Percentiles rank a stretch among this genome's conserved stretches.
Conservation (phyloP, 1,284 basidiomycete species). For the Kwoniella shivajii region DNA sequence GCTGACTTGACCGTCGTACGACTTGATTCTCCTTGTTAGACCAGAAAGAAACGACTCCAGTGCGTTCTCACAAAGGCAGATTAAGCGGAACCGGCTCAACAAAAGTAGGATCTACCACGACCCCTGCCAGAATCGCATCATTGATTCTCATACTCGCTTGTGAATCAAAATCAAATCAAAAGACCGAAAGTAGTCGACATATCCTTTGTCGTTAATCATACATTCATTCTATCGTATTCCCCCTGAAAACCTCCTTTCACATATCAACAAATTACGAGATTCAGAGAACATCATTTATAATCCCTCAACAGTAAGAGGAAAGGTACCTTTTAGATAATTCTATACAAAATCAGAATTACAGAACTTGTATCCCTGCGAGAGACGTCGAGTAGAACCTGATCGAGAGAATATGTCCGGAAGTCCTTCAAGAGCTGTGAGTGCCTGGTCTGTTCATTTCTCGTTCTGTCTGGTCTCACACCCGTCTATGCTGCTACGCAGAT, state of each 20-base stretch:
- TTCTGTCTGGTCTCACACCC: neutral
- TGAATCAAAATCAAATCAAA: too few species aligned
- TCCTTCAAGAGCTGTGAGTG: conserved; percentile 5
- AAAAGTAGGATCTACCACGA: neutral
- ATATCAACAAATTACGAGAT: neutral
- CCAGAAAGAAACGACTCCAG: too few species aligned
- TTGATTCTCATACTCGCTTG: too few species aligned
- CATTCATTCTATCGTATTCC: neutral
- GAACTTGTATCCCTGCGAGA: too few species aligned
- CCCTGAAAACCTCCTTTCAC: neutral
- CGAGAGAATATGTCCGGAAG: conserved; percentile 3
- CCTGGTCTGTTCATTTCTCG: neutral
- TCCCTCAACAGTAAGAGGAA: too few species aligned
- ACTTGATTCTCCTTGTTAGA: neutral
- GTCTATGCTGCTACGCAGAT: neutral
- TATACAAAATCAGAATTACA: too few species aligned
- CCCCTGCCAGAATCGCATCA: neutral
- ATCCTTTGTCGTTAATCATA: neutral
- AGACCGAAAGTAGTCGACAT: too few species aligned
- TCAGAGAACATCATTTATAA: too few species aligned
- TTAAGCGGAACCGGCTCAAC: neutral
- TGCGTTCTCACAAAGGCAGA: conserved; percentile 1
- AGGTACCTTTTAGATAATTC: too few species aligned
- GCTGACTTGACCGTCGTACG: neutral
- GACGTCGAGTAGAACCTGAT: too few species aligned